A percentile compares a stretch with the other conserved stretches of the same genome.
phyloP scores from a whole-genome alignment of 1,139 yeast genomes.

The Candida sp. region DNA sequence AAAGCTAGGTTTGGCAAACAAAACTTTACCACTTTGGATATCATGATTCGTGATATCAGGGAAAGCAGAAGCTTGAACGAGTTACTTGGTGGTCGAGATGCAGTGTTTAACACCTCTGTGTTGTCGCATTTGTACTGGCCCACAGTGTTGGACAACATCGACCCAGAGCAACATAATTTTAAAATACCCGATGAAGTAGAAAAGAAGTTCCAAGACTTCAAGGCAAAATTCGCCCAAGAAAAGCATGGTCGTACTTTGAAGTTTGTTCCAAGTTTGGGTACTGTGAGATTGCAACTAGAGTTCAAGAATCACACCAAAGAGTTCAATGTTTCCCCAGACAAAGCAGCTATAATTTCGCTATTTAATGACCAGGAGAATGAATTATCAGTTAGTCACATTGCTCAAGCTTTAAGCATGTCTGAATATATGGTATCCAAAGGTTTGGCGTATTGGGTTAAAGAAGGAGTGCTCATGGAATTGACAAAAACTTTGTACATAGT shows the following conservation, averaged over 20 bases:
- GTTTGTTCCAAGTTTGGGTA: slow-evolving; percentile 65
- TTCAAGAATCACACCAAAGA: slow-evolving; percentile 43
- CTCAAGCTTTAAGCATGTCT: slow-evolving; percentile 36
- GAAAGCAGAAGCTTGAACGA: slow-evolving; percentile 40
- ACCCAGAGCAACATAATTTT: slow-evolving; percentile 40
- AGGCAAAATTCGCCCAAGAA: slow-evolving; percentile 37
- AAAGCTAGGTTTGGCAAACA: slow-evolving; percentile 70
- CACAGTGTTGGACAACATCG: slow-evolving; percentile 30
- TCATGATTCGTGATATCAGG: slow-evolving; percentile 83
- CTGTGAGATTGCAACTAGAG: slow-evolving; percentile 61
- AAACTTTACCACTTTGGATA: slow-evolving; percentile 73
- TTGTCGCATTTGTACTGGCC: slow-evolving; percentile 61
- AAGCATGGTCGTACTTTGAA: slow-evolving; percentile 65
- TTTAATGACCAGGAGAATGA: slow-evolving; percentile 46
- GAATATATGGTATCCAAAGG: slow-evolving; percentile 40
- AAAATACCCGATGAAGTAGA: slow-evolving; percentile 49
- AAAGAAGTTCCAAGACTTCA: slow-evolving; percentile 44
- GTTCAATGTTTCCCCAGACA: slow-evolving; percentile 66
- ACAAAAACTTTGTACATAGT: slow-evolving; percentile 29
- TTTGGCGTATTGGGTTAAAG: slow-evolving; percentile 59
- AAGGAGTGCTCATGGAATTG: slow-evolving; percentile 47
- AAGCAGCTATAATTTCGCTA: slow-evolving; percentile 64
- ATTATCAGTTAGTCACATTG: slow-evolving; percentile 29
- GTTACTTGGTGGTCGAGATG: neutral
- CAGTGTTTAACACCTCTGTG: slow-evolving; percentile 37